Evolutionary conservation across 2,329 filamentous ascomycete genomes (phyloP).

Genomic region (Eutypa lata): DNA sequence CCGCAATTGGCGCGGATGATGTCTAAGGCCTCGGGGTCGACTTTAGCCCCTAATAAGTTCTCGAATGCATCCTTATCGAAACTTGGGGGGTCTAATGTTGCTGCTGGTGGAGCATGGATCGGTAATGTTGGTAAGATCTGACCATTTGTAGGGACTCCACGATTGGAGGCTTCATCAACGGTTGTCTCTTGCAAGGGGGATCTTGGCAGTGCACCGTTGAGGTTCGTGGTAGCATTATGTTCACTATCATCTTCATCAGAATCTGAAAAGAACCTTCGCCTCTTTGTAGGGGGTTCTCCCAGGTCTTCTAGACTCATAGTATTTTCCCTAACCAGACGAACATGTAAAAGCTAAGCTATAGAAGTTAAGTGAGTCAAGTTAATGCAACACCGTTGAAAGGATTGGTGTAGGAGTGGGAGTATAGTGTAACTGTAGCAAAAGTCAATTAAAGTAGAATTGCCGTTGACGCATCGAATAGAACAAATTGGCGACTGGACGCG

Average conservation of each 20-base stretch:
- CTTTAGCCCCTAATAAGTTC: slow-evolving; percentile 55
- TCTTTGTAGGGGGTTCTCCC: slow-evolving; percentile 32
- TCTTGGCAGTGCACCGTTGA: slow-evolving; percentile 11
- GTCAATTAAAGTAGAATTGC: no score
- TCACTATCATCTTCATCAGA: slow-evolving; percentile 20
- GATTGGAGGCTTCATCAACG: slow-evolving; percentile 16
- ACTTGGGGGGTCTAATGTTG: slow-evolving; percentile 19
- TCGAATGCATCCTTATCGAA: slow-evolving; percentile 61
- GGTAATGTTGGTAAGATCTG: slow-evolving; percentile 1
- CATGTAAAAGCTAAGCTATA: not conserved
- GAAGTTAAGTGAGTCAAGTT: no score
- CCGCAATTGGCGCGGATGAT: slow-evolving; percentile 53
- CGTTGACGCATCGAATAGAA: no score
- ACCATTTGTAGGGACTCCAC: not conserved
- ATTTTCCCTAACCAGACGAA: not conserved
- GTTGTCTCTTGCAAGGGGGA: slow-evolving; percentile 17
- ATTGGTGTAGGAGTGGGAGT: not conserved
- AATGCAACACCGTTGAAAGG: no score
- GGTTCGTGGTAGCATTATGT: slow-evolving; percentile 11
- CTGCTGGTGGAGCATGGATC: slow-evolving; percentile 7
- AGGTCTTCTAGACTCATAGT: slow-evolving; percentile 38
- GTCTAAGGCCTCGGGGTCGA: slow-evolving; percentile 45
- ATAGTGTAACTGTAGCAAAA: no score
- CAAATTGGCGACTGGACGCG: no score
- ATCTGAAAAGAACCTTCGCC: slow-evolving; percentile 40